These are phyloP conservation scores for Geosmithia morbida DNA, from an alignment of 2,329 filamentous ascomycete species.

Conservation along the genomic window DNA sequence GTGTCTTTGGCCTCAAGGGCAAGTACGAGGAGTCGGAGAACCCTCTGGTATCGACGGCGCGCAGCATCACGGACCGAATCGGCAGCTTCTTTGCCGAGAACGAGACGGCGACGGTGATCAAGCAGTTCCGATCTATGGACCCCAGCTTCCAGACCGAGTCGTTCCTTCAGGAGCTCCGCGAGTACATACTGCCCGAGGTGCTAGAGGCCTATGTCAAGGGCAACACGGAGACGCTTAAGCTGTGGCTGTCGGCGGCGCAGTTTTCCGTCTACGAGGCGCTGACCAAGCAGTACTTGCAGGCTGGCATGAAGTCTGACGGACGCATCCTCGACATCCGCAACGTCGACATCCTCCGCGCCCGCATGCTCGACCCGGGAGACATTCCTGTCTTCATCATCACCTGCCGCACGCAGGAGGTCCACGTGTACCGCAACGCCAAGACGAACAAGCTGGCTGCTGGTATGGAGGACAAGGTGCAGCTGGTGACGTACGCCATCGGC, in stretches of 20 bases:
- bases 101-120: conserved; percentile 93
- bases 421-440: conserved; percentile 91
- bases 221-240: conserved; percentile 75
- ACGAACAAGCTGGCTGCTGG: conserved; percentile 79
- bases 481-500: conserved; percentile 95
- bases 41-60: conserved; percentile 80
- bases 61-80: conserved; percentile 85
- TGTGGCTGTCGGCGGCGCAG: conserved; percentile 93
- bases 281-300: conserved; percentile 88
- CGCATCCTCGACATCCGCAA: conserved; percentile 89
- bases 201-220: conserved; percentile 97
- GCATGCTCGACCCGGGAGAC: conserved; percentile 73
- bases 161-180: conserved; percentile 87
- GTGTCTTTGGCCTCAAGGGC: conserved; percentile 71
- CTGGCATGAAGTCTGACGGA: conserved; percentile 86
- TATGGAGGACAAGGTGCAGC: conserved; percentile 97
- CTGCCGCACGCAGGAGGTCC: conserved; percentile 91
- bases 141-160: conserved; percentile 89
- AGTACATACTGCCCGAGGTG: conserved; percentile 95
- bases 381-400: conserved; percentile 95
- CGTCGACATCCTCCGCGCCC: conserved; percentile 73
- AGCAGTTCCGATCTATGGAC: conserved; percentile 94
- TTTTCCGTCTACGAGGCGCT: conserved; percentile 95
- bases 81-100: conserved; percentile 97
- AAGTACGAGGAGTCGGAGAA: conserved; percentile 96